These are phyloP conservation scores for Russula vinacea DNA, from an alignment of 768 basidiomycete genomes.

Conservation along the genomic window DNA sequence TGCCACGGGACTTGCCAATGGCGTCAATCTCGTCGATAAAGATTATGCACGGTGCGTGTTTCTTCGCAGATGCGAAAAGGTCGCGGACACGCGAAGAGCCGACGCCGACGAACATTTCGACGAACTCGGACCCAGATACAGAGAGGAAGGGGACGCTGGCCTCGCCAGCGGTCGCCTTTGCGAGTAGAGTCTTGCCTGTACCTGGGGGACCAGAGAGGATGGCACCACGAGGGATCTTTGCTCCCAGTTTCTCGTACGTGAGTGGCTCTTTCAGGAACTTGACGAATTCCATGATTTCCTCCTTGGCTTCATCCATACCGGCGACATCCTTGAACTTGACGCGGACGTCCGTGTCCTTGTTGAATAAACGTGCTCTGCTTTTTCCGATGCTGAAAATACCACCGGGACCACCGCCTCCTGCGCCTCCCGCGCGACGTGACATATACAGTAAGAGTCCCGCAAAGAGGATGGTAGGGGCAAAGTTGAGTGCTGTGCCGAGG, in stretches of 20 bases:
- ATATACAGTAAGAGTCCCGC: conserved; percentile 89
- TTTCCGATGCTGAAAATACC: conserved; percentile 98
- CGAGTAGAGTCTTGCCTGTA: conserved; percentile 96
- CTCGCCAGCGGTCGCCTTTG: conserved; percentile 98
- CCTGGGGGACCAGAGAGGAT: conserved; percentile 95
- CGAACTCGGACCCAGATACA: conserved; percentile 98
- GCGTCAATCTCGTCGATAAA: conserved; percentile 99
- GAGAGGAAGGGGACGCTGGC: conserved; percentile 97
- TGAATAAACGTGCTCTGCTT: conserved; percentile 90
- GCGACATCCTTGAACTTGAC: conserved; percentile 96
- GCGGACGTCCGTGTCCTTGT: conserved; percentile 93
- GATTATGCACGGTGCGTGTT: conserved; percentile 97
- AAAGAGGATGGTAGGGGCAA: conserved; percentile 92
- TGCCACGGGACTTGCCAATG: conserved; percentile 90
- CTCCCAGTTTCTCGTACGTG: conserved; percentile 93
- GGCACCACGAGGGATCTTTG: conserved; percentile 95
- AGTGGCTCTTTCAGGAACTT: conserved; percentile 96
- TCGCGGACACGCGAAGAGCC: conserved; percentile 97
- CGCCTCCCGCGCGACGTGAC: conserved; percentile 63
- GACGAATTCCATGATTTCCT: conserved; percentile 99
- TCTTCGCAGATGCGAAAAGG: conserved; percentile 95
- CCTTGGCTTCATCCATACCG: conserved; percentile 99
- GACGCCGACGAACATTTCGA: conserved; percentile 99
- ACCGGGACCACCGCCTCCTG: conserved; percentile 62
- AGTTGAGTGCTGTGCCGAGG: conserved; percentile 75